Base-by-base conservation (phyloP, 2,329 filamentous ascomycete species). In the Delphinella strobiligena region DNA sequence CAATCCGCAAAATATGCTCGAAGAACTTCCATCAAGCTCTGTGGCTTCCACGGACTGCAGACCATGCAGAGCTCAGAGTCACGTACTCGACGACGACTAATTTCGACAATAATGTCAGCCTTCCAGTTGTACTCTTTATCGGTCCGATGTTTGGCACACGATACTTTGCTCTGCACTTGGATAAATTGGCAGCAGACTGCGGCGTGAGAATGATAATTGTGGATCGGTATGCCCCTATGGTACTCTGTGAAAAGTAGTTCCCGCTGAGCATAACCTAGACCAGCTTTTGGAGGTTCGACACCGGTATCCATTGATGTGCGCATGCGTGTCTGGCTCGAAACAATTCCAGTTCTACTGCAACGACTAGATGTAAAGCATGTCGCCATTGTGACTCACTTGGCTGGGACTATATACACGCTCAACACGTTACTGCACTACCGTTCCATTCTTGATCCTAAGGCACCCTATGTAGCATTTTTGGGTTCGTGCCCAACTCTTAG, bases 261-360 rank as follows among this genome's bases (percentile, higher is more conserved):
- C n/a, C n/a, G n/a, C n/a, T n/a, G n/a, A n/a, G n/a, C n/a, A n/a
- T n/a, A n/a, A n/a, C n/a, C n/a, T n/a, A 66, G 65, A 45, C 61
- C 64, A 11, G 62, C 58, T n/a, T 58, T 67, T 41, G 67, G 67
- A 15, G 61, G 55, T 27, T 66, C 64, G 10, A 63, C 61, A 0
- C 47, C 53, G 2, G 63, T 67, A 0, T 43, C 52, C 1, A 44
- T 66, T 4, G 35, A 51, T 8, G 36, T 56, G 11, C 55, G 66
- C 3, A 49, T 68, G 12, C 32, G 49, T 4, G 48, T 54, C 15
- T 69, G 61, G 58, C 49, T 66, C 17, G 63, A 68, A 44, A 55
- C 57, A 1, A 50, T 68, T 1, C 62, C 64, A 14, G 46, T 43
- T 4, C 48, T 69, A 0, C 50, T 69, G 4, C 29, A 49, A 4